Evolutionary conservation across 768 basidiomycete species (phyloP).

Genomic region (Leccinum uliginosum): DNA sequence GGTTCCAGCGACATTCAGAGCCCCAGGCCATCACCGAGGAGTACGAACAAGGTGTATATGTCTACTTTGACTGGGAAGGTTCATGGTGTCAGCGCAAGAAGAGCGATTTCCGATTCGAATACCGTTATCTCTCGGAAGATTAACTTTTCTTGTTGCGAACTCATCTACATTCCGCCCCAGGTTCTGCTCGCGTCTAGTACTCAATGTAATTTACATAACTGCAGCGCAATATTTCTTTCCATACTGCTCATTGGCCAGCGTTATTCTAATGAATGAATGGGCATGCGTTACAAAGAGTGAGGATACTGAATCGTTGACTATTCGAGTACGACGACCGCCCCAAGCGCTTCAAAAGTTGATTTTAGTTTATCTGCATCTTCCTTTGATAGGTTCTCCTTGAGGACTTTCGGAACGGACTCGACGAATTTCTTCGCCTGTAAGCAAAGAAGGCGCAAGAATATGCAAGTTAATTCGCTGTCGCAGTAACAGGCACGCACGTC

Average conservation of each 20-base stretch:
- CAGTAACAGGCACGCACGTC: constrained; percentile 59
- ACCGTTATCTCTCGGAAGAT: constrained; percentile 91
- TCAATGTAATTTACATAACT: constrained; percentile 25
- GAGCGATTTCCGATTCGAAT: constrained; percentile 95
- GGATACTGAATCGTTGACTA: constrained; percentile 38
- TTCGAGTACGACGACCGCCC: constrained; percentile 83
- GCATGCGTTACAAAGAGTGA: constrained; percentile 10
- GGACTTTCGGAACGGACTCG: constrained; percentile 84
- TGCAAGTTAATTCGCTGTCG: background rate
- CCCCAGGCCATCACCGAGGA: constrained; percentile 99
- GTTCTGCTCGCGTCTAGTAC: constrained; percentile 14
- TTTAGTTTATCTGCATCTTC: constrained; percentile 98
- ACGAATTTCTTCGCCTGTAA: constrained; percentile 97
- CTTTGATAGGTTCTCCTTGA: constrained; percentile 94
- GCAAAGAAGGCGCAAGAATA: background rate
- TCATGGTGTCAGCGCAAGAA: constrained; percentile 99
- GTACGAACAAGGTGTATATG: constrained; percentile 98
- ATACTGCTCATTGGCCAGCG: constrained; percentile 10
- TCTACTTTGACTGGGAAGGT: constrained; percentile 99
- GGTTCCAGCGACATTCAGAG: constrained; percentile 98
- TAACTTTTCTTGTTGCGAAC: constrained; percentile 3
- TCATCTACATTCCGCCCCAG: constrained; percentile 4
- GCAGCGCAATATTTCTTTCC: constrained; percentile 16
- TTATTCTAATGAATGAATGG: constrained; percentile 18
- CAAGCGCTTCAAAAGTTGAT: constrained; percentile 83